phyloP scores from a whole-genome alignment of 129 eudicot genomes.

The Rutidosis leptorrhynchoides region DNA sequence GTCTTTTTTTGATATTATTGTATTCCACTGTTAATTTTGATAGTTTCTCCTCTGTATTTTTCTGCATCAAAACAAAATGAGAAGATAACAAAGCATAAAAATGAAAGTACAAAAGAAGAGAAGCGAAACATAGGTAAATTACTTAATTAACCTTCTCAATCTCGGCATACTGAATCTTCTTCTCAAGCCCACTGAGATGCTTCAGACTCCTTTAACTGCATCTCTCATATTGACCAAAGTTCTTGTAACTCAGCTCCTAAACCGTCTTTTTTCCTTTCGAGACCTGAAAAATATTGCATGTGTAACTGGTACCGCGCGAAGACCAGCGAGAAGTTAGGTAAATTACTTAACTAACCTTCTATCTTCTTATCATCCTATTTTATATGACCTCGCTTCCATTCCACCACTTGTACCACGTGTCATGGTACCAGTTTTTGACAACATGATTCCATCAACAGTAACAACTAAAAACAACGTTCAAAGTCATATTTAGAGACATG shows the following conservation, averaged over 20 bases:
- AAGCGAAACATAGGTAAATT: neutral
- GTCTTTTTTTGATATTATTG: conserved; percentile 55
- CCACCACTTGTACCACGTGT: conserved; percentile 99
- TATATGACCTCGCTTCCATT: conserved; percentile 96
- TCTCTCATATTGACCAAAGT: conserved; percentile 84
- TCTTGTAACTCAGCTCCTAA: conserved; percentile 79
- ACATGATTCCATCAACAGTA: conserved; percentile 84
- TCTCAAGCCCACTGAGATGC: conserved; percentile 94
- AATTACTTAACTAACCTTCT: conserved; percentile 55
- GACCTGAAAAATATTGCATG: conserved; percentile 48
- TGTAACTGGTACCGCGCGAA: conserved; percentile 6
- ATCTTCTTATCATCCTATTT: conserved; percentile 98
- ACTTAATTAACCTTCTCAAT: conserved; percentile 81
- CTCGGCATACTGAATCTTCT: conserved; percentile 94
- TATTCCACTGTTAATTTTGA: conserved; percentile 60
- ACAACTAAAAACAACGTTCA: conserved; percentile 61
- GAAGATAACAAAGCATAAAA: conserved; percentile 9
- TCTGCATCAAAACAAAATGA: conserved; percentile 48
- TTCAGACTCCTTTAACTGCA: conserved; percentile 95
- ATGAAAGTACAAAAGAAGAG: neutral
- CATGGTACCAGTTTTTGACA: conserved; percentile 98
- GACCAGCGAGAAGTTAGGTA: neutral
- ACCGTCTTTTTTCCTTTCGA: conserved; percentile 85
- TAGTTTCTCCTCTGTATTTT: conserved; percentile 83
- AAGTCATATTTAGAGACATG: conserved; percentile 6